A percentile compares a stretch with the other conserved stretches of the same genome.
Evolutionary conservation across 192 early-diverging fungal species (phyloP).

Genomic region (Hyaloraphidium curvatum): DNA sequence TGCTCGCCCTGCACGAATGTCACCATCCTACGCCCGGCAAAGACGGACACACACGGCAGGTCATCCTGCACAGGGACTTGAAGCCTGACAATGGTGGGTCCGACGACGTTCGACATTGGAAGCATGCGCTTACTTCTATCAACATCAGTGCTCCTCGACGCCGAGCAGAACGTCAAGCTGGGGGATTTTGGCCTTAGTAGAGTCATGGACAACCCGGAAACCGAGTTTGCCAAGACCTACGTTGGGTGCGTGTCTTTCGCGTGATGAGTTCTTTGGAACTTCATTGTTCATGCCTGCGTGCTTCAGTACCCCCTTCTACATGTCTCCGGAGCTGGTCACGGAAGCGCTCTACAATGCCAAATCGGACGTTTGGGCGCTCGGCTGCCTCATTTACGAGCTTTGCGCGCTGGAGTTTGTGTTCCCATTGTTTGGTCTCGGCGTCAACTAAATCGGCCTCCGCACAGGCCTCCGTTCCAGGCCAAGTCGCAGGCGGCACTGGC

Average conservation of each 20-base stretch:
- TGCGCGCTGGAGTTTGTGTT: slow-evolving; percentile 43
- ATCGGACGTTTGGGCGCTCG: slow-evolving; percentile 56
- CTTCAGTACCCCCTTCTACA: slow-evolving; percentile 45
- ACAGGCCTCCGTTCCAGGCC: slow-evolving; percentile 49
- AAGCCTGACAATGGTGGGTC: slow-evolving; percentile 51
- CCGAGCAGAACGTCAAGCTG: slow-evolving; percentile 41
- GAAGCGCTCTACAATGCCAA: slow-evolving; percentile 47
- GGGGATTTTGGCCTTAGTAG: slow-evolving; percentile 58
- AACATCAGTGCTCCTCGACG: slow-evolving; percentile 54
- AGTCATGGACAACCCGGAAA: slow-evolving; percentile 31
- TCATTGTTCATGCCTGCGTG: slow-evolving; percentile 4
- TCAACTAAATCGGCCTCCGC: background rate
- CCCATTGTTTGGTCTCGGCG: background rate
- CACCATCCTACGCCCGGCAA: slow-evolving; percentile 23
- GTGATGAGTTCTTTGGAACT: background rate
- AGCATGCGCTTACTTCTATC: no score
- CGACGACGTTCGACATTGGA: no score
- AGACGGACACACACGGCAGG: slow-evolving; percentile 15
- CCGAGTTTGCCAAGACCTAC: slow-evolving; percentile 50
- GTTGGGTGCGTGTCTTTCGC: slow-evolving; percentile 30
- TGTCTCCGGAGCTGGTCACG: slow-evolving; percentile 56
- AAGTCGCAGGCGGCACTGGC: slow-evolving; percentile 34
- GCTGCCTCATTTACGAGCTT: slow-evolving; percentile 53
- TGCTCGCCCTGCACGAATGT: slow-evolving; percentile 47
- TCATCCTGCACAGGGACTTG: slow-evolving; percentile 48